Percentiles rank a stretch among this genome's conserved stretches.
These are phyloP conservation scores for Hysterium pulicare DNA, from an alignment of 2,329 filamentous ascomycete species.

Conservation along the genomic window DNA sequence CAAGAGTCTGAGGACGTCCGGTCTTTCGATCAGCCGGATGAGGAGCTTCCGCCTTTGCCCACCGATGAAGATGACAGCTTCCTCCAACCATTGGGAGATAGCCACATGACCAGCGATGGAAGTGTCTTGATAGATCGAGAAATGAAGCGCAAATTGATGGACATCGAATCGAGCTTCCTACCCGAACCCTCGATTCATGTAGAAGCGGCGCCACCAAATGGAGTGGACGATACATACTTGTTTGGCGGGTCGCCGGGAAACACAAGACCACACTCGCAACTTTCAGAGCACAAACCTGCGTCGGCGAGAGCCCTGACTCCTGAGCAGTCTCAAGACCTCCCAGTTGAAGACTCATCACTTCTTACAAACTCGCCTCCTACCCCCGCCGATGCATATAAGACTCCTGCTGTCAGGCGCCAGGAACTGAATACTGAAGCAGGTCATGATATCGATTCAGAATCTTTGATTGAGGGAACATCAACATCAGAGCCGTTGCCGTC, in stretches of 20 bases:
- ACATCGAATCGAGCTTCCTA: conserved; percentile 62
- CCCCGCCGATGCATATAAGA: conserved; percentile 43
- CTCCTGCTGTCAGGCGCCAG: conserved; percentile 30
- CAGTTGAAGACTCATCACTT: conserved; percentile 23
- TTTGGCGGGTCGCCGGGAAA: conserved; percentile 39
- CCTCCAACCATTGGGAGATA: conserved; percentile 25
- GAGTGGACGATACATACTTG: conserved; percentile 47
- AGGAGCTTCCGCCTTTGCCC: conserved; percentile 40
- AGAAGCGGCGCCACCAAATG: conserved; percentile 22
- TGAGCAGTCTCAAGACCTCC: conserved; percentile 14
- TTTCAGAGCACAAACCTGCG: conserved; percentile 8
- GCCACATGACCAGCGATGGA: conserved; percentile 32
- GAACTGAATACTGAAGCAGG: conserved; percentile 14
- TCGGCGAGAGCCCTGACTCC: conserved; percentile 2
- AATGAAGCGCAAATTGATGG: conserved; percentile 58
- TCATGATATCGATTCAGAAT: conserved; percentile 18
- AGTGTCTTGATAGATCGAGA: conserved; percentile 53
- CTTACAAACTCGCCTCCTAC: conserved; percentile 34
- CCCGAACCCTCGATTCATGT: conserved; percentile 48
- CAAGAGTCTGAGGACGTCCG: conserved; percentile 31
- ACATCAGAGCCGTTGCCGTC: conserved; percentile 37
- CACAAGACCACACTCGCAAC: conserved; percentile 16
- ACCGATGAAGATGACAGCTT: conserved; percentile 40
- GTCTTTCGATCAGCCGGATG: conserved; percentile 32
- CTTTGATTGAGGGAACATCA: conserved; percentile 23